Percentiles rank a stretch among this genome's conserved stretches.
phyloP scores from a whole-genome alignment of 345 rosid genomes.

The Eutrema yunnanense region DNA sequence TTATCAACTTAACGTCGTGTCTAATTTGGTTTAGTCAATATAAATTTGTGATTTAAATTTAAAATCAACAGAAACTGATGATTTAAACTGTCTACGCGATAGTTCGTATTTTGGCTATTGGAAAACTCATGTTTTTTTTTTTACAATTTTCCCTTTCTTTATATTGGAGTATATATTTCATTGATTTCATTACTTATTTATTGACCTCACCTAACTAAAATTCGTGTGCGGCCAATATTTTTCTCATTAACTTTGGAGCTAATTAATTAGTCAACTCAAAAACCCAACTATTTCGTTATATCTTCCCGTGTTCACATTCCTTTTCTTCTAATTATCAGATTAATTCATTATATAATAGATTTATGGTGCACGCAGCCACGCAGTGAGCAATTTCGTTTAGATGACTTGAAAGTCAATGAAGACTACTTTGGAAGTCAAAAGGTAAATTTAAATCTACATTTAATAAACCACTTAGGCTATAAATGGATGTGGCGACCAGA shows the following conservation, averaged over 20 bases:
- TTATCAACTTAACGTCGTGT: no score
- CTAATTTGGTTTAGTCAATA: no score
- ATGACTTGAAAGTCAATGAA: background rate
- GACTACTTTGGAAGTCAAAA: slow-evolving; percentile 3
- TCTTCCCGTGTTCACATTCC: slow-evolving; percentile 1
- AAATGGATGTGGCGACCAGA: background rate
- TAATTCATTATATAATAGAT: background rate
- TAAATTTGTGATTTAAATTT: no score
- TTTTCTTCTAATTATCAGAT: background rate
- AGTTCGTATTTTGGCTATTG: no score
- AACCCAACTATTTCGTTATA: background rate
- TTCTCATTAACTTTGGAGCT: background rate
- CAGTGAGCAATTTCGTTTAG: slow-evolving; percentile 10
- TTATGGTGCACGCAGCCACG: background rate
- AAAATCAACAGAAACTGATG: no score
- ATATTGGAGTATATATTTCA: background rate
- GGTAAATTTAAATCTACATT: background rate
- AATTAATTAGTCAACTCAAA: background rate
- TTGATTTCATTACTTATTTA: background rate
- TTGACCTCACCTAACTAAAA: background rate
- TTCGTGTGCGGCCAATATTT: background rate
- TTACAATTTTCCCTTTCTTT: background rate
- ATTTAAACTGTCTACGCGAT: no score
- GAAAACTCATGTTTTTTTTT: no score
- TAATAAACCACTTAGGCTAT: background rate